phyloP scores from a whole-genome alignment of 805 yeast genomes.

The Pichia exigua region DNA sequence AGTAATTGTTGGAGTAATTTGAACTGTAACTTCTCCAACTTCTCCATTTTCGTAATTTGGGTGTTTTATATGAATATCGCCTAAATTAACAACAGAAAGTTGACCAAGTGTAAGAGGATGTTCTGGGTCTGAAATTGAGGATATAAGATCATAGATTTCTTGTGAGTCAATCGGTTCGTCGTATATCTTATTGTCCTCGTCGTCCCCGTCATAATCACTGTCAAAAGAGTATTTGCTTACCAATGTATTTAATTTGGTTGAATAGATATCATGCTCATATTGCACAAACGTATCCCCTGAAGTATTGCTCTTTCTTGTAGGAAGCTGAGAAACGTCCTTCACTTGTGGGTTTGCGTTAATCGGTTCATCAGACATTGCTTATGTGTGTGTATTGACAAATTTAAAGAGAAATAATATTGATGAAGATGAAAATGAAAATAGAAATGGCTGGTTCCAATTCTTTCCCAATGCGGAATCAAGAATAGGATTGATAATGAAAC shows the following conservation, averaged over 20 bases:
- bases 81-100: conserved; percentile 81
- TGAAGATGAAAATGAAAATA: not conserved
- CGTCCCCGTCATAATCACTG: not conserved
- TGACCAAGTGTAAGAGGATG: conserved; percentile 95
- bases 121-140: conserved; percentile 91
- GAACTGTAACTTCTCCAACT: conserved; percentile 69
- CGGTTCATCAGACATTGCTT: conserved; percentile 38
- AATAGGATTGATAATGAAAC: too few species aligned
- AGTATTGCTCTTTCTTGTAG: conserved; percentile 41
- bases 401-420: not conserved
- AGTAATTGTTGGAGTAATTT: conserved; percentile 94
- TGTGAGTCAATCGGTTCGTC: conserved; percentile 75
- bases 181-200: conserved; percentile 14
- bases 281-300: not conserved
- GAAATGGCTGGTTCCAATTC: conserved; percentile 4
- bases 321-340: conserved; percentile 66
- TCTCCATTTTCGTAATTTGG: conserved; percentile 37
- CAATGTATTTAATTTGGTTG: not conserved
- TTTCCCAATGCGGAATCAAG: conserved; percentile 1
- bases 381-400: not conserved
- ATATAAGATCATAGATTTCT: conserved; percentile 79
- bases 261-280: not conserved
- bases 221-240: conserved; percentile 2
- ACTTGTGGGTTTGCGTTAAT: conserved; percentile 90
- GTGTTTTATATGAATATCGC: conserved; percentile 67